Base-by-base conservation (phyloP, 2,329 filamentous ascomycete genomes). In the Fusarium keratoplasticum region DNA sequence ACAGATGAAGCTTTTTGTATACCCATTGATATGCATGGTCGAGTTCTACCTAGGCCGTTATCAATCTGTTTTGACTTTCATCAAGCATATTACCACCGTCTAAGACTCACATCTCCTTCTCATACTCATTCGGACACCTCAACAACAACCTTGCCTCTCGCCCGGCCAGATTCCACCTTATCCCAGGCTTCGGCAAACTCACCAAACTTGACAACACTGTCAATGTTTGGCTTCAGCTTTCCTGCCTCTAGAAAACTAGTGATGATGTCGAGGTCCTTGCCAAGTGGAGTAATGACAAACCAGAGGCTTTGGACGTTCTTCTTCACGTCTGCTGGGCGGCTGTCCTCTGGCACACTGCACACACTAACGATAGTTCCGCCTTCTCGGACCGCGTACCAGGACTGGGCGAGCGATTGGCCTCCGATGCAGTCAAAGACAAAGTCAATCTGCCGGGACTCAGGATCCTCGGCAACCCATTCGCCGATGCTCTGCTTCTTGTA, bases 351-450 rank as follows among this genome's bases (percentile, higher is more conserved):
- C 0, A 4, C 1, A 8, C 36, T 36, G 22, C 65, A 75, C 4
- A 76, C 70, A 7, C 70, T 71, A 0, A 76, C 18, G 9, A 75
- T 31, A 1, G 8, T 69, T 16, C 72, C 72, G 0, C 65, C 67
- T 3, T 73, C 65, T 20, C 50, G 62, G 5, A 76, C 62, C 5
- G 70, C 70, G 22, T 73, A 66, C 73, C 73, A 76, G 0, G 70
- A 36, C 11, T 75, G 50, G 0, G 54, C 18, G 2, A 75, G 42
- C 2, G 72, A 64, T 8, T 65, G 25, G 2, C 66, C 59, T 5
- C 72, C 73, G 5, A 76, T 67, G 35, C 73, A 76, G 16, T 76
- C 73, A 2, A 76, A 50, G 2, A 76, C 50, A 22, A 76, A 64
- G 16, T 73, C 72, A 1, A 76, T 54, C 10, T 70, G 27, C 6